Conservation (phyloP, 345 rosid species). For the Euphorbia peplus region DNA sequence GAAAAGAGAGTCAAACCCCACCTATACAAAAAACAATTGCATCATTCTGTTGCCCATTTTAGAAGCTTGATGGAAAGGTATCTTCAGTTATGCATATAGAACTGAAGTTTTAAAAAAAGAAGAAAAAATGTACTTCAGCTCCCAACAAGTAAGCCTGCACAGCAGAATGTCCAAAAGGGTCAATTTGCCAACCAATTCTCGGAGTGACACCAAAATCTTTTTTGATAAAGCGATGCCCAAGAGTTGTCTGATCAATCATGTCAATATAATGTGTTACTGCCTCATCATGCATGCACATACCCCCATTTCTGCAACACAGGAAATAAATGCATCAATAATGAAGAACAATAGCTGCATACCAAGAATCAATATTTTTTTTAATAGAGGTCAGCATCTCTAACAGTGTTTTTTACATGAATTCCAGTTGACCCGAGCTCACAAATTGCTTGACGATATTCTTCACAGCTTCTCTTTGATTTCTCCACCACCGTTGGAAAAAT, state of each 20-base stretch:
- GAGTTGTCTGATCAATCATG: slow-evolving; percentile 97
- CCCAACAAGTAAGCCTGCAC: slow-evolving; percentile 96
- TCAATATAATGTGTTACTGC: slow-evolving; percentile 90
- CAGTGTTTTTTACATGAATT: slow-evolving; percentile 59
- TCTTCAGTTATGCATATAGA: background rate
- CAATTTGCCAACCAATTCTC: slow-evolving; percentile 99
- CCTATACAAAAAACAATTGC: slow-evolving; percentile 40
- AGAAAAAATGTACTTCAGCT: slow-evolving; percentile 56
- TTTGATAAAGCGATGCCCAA: slow-evolving; percentile 80
- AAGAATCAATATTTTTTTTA: background rate
- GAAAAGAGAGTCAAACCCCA: slow-evolving; percentile 91
- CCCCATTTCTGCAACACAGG: slow-evolving; percentile 72
- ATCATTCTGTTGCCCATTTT: slow-evolving; percentile 12
- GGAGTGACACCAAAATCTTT: slow-evolving; percentile 83
- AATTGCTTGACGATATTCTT: slow-evolving; percentile 56
- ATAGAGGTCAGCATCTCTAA: background rate
- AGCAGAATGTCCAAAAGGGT: slow-evolving; percentile 98
- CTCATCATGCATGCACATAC: slow-evolving; percentile 99
- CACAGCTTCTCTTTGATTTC: slow-evolving; percentile 64
- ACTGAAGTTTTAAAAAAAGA: slow-evolving; percentile 6
- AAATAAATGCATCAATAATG: background rate
- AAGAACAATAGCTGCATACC: background rate
- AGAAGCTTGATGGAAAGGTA: background rate
- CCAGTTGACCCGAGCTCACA: slow-evolving; percentile 77
- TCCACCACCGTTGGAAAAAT: slow-evolving; percentile 98